These are phyloP conservation scores for Naganishia liquefaciens DNA, from an alignment of 1,284 basidiomycete species.

Conservation along the genomic window DNA sequence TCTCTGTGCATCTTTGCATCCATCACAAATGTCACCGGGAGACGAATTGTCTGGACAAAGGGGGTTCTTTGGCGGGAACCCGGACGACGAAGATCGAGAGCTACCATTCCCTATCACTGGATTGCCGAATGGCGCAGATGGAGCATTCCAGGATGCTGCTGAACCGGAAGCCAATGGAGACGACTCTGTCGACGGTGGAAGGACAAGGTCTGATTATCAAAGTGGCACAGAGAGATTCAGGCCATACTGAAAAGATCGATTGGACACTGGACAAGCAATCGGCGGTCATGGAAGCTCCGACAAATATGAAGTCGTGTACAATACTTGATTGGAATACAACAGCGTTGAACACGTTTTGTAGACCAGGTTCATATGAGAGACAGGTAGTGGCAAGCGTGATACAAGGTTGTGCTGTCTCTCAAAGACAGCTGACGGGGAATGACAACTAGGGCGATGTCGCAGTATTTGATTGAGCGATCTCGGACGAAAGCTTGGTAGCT, in stretches of 20 bases:
- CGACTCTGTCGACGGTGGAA: constrained; percentile 78
- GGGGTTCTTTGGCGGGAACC: constrained; percentile 20
- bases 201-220: constrained; percentile 89
- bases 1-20: constrained; percentile 83
- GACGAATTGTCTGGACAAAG: constrained; percentile 5
- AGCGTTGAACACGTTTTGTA: neutral
- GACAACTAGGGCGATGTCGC: neutral
- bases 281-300: too few relatives aligned
- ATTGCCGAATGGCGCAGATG: constrained; percentile 56
- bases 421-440: neutral
- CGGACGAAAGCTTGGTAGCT: constrained; percentile 40
- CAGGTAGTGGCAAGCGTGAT: too few relatives aligned
- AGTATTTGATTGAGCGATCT: constrained; percentile 32
- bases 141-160: constrained; percentile 52
- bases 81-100: constrained; percentile 27
- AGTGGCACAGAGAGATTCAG: constrained; percentile 71
- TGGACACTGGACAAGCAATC: neutral
- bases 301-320: too few relatives aligned
- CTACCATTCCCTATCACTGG: constrained; percentile 46
- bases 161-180: constrained; percentile 62
- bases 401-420: too few relatives aligned
- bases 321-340: neutral
- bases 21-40: constrained; percentile 44
- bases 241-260: constrained; percentile 72
- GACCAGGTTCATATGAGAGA: too few relatives aligned